Percentiles rank a stretch among this genome's conserved stretches.
These are phyloP conservation scores for Odontarrhena argentea DNA, from an alignment of 345 rosid genomes.

Conservation along the genomic window DNA sequence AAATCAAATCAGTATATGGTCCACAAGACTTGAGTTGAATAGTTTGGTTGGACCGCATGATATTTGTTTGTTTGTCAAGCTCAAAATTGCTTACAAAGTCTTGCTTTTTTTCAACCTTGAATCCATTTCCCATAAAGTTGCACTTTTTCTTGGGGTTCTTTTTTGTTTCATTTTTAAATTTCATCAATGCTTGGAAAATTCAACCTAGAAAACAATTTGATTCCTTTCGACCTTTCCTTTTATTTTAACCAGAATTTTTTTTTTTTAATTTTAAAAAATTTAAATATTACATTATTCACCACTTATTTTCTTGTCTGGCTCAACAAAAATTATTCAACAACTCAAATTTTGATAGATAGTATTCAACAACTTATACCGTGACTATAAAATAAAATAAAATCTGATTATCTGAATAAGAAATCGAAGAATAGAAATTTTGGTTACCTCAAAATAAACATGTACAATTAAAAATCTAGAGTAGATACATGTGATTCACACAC, in stretches of 20 bases:
- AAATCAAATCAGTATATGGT: conserved; percentile 24
- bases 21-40: conserved; percentile 36
- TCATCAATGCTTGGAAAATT: too few species aligned
- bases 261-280: neutral
- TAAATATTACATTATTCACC: too few species aligned
- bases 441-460: conserved; percentile 9
- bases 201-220: too few species aligned
- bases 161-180: neutral
- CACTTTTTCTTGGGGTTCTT: conserved; percentile 6
- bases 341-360: too few species aligned
- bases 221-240: too few species aligned
- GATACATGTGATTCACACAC: conserved; percentile 7
- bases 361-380: too few species aligned
- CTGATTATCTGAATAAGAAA: neutral
- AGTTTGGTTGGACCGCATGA: conserved; percentile 28
- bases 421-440: neutral
- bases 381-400: too few species aligned
- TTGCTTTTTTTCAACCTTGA: conserved; percentile 31
- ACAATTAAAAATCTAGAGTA: neutral
- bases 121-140: conserved; percentile 27
- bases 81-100: conserved; percentile 37
- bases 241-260: too few species aligned
- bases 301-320: too few species aligned
- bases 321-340: too few species aligned
- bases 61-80: conserved; percentile 16